Evolutionary conservation across 2,329 filamentous ascomycete species (phyloP).

Genomic region (Ophiostoma sp.): DNA sequence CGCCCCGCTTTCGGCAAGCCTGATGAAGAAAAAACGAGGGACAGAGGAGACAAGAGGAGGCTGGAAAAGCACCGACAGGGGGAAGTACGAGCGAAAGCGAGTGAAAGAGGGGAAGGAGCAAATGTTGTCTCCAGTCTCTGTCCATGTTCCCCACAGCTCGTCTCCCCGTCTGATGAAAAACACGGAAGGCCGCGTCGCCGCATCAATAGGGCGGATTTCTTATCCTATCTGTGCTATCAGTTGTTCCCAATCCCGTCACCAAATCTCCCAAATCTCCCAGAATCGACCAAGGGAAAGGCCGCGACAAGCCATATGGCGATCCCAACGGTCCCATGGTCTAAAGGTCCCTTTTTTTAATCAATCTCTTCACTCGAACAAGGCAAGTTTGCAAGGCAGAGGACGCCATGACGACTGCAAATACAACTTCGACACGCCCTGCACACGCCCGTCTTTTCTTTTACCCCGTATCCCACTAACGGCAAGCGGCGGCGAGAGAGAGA

Average conservation of each 20-base stretch:
- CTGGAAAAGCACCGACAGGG: neutral
- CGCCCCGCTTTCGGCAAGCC: conserved; percentile 16
- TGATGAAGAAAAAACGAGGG: neutral
- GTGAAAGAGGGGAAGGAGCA: neutral
- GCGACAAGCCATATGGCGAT: conserved; percentile 1
- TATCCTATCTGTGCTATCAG: neutral
- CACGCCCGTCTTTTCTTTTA: neutral
- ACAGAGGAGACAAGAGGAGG: conserved; percentile 4
- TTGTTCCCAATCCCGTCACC: neutral
- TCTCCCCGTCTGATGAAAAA: neutral
- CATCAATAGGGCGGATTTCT: neutral
- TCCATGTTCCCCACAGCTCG: neutral
- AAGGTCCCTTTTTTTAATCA: neutral
- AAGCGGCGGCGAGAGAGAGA: neutral
- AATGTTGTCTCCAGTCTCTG: no score
- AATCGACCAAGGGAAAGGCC: neutral
- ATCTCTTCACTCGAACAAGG: neutral
- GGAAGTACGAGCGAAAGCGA: neutral
- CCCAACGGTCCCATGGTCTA: neutral
- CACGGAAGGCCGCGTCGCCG: neutral
- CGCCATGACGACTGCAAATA: neutral
- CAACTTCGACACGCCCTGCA: neutral
- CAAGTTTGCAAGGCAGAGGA: neutral
- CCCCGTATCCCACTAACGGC: neutral
- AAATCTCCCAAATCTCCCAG: neutral